Conservation (phyloP, 352 stramenopile genomes). For the Aphanomyces stellatus region DNA sequence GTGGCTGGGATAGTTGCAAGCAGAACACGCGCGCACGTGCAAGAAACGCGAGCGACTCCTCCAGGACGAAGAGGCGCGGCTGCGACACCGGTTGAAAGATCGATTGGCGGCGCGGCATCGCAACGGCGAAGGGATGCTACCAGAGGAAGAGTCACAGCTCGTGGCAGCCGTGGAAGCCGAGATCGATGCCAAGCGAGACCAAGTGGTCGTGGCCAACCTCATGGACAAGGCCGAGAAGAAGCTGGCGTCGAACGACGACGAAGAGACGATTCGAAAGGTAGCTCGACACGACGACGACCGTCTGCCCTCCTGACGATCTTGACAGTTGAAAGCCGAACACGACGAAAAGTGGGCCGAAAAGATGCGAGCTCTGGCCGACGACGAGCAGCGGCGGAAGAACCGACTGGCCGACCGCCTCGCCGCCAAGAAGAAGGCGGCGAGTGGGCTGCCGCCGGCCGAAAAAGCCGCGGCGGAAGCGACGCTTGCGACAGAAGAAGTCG, state of each 20-base stretch:
- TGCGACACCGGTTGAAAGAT: constrained; percentile 3
- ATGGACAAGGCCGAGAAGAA: constrained; percentile 11
- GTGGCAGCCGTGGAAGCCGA: constrained; percentile 10
- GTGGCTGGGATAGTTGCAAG: background rate
- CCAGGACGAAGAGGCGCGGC: constrained; percentile 5
- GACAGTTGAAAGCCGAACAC: background rate
- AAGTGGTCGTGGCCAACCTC: background rate
- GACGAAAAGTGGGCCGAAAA: background rate
- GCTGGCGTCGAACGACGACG: background rate
- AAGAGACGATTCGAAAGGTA: constrained; percentile 15
- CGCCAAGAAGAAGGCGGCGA: constrained; percentile 26
- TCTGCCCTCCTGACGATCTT: background rate
- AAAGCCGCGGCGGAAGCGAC: background rate
- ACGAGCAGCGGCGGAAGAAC: background rate
- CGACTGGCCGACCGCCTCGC: constrained; percentile 31
- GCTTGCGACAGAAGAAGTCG: constrained; percentile 9
- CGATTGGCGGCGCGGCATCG: background rate
- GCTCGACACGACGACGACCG: background rate
- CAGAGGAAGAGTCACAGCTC: constrained; percentile 23
- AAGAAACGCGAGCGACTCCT: background rate
- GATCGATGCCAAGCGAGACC: background rate
- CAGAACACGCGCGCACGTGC: background rate
- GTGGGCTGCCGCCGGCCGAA: background rate
- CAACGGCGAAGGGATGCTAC: constrained; percentile 18
- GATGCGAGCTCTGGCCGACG: background rate